phyloP scores from a whole-genome alignment of 345 rosid species.

The Moricandia arvensis region DNA sequence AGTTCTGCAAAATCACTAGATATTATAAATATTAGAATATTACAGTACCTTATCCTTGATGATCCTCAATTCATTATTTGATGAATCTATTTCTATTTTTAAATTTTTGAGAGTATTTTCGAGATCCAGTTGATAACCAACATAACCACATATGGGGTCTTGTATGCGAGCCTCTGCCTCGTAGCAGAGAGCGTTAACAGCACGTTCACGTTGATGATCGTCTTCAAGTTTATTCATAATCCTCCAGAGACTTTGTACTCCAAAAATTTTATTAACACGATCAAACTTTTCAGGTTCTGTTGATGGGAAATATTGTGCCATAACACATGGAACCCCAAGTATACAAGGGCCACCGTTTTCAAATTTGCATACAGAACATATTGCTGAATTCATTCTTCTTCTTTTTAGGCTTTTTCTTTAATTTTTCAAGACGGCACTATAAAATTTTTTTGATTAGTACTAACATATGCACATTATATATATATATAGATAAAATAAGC shows the following conservation, averaged over 20 bases:
- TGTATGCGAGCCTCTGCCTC: neutral
- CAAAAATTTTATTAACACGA: neutral
- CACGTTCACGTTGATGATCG: neutral
- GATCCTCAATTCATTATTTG: neutral
- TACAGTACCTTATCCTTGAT: neutral
- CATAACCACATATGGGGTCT: neutral
- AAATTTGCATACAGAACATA: neutral
- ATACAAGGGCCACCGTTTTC: neutral
- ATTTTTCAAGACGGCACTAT: neutral
- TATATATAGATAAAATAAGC: neutral
- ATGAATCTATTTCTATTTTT: neutral
- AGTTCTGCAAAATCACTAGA: too few relatives aligned
- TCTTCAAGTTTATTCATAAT: neutral
- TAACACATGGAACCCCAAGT: neutral
- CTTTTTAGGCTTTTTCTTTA: too few relatives aligned
- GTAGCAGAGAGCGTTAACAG: neutral
- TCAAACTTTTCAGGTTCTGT: neutral
- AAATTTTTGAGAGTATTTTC: neutral
- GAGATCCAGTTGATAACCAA: fast-evolving
- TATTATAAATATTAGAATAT: neutral
- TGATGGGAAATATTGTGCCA: neutral
- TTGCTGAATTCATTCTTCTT: neutral
- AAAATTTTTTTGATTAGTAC: neutral
- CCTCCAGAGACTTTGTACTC: neutral
- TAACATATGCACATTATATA: neutral